phyloP scores from a whole-genome alignment of 2,329 filamentous ascomycete genomes.

The Penicillium psychrosexuale region DNA sequence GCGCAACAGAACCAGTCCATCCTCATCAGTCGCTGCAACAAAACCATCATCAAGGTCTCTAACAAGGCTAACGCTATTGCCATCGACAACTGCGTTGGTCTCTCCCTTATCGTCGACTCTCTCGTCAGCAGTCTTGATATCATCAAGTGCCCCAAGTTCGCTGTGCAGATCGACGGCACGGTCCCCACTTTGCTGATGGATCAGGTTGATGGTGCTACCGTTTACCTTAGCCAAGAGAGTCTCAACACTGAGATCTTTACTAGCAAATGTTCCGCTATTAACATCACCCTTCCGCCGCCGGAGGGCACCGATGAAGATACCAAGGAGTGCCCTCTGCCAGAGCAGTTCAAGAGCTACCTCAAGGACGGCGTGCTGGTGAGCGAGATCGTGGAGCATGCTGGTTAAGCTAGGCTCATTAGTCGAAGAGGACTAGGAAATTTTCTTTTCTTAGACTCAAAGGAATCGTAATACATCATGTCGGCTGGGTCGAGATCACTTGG shows the following conservation, averaged over 20 bases:
- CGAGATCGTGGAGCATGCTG: slow-evolving; percentile 94
- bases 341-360: slow-evolving; percentile 80
- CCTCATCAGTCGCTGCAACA: slow-evolving; percentile 87
- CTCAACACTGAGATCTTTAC: slow-evolving; percentile 77
- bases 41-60: slow-evolving; percentile 81
- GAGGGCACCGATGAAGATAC: slow-evolving; percentile 72
- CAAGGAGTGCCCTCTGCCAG: slow-evolving; percentile 80
- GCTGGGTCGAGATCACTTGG: not conserved
- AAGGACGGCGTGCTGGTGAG: slow-evolving; percentile 76
- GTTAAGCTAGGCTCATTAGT: slow-evolving; percentile 47
- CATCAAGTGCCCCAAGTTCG: slow-evolving; percentile 93
- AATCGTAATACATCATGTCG: not conserved
- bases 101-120: slow-evolving; percentile 83
- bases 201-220: slow-evolving; percentile 82
- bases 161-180: slow-evolving; percentile 81
- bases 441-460: not conserved
- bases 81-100: slow-evolving; percentile 80
- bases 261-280: slow-evolving; percentile 82
- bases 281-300: slow-evolving; percentile 74
- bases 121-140: slow-evolving; percentile 90
- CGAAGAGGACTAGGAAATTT: not conserved
- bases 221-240: slow-evolving; percentile 83
- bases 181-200: slow-evolving; percentile 88
- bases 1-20: slow-evolving; percentile 83
- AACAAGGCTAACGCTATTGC: slow-evolving; percentile 98